Conservation (phyloP, 1,139 yeast genomes). For the Keqinozyma sinolaborantium region DNA sequence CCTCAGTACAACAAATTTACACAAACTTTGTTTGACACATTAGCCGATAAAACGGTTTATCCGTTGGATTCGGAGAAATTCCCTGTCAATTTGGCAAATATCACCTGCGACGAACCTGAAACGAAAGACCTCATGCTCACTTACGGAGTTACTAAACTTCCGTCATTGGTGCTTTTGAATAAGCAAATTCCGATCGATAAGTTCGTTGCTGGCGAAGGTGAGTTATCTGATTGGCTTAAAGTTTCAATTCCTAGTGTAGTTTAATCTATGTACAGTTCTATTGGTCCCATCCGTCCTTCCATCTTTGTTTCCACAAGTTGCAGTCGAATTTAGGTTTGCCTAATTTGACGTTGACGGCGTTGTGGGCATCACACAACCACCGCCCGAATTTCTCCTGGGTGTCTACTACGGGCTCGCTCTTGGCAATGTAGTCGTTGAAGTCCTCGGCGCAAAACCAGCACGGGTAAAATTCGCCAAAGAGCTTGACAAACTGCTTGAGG, state of each 20-base stretch:
- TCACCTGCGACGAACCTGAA: conserved; percentile 64
- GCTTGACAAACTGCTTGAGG: conserved; percentile 61
- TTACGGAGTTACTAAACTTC: conserved; percentile 56
- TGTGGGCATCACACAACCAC: conserved; percentile 96
- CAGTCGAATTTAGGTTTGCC: conserved; percentile 89
- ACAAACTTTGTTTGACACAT: conserved; percentile 54
- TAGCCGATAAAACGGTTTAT: conserved; percentile 48
- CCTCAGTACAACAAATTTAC: conserved; percentile 61
- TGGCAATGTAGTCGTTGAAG: conserved; percentile 59
- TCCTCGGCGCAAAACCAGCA: conserved; percentile 94
- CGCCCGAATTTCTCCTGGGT: conserved; percentile 77
- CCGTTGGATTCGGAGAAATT: conserved; percentile 25
- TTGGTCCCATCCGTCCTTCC: conserved; percentile 49
- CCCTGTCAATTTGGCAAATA: conserved; percentile 60
- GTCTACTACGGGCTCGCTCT: conserved; percentile 61
- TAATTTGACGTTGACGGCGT: conserved; percentile 77
- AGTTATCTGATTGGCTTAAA: conserved; percentile 16
- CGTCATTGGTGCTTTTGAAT: conserved; percentile 62
- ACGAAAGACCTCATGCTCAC: conserved; percentile 56
- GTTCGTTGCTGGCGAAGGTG: conserved; percentile 40
- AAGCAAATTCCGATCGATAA: conserved; percentile 62
- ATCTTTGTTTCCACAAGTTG: conserved; percentile 83
- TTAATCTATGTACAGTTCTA: not conserved
- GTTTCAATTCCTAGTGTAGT: not conserved
- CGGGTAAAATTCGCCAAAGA: conserved; percentile 84